Evolutionary conservation across 2,329 filamentous ascomycete genomes (phyloP).

Genomic region (Ophiostoma triangulosporum): DNA sequence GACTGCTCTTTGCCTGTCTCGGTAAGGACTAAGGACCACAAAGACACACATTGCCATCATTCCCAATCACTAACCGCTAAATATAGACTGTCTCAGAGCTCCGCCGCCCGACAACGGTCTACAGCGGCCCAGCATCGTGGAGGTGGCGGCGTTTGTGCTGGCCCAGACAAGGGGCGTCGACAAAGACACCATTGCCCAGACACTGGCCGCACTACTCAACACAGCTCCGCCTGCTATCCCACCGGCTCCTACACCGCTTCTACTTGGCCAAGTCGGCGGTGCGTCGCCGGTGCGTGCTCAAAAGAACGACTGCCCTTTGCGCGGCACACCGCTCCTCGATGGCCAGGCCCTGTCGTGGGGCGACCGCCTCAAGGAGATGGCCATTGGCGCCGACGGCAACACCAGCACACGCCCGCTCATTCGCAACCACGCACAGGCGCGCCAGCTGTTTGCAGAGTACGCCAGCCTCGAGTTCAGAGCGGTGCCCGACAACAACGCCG

Average conservation of each 20-base stretch:
- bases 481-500: background rate
- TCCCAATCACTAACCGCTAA: background rate
- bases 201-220: background rate
- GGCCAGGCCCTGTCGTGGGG: conserved; percentile 5
- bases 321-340: conserved; percentile 6
- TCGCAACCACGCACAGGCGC: conserved; percentile 5
- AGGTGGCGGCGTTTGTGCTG: background rate
- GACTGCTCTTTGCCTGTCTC: background rate
- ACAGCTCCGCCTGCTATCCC: background rate
- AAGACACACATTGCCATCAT: background rate
- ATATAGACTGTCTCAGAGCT: background rate
- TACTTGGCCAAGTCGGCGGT: too few species aligned
- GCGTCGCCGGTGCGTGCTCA: background rate
- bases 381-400: background rate
- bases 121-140: background rate
- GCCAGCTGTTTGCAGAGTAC: conserved; percentile 12
- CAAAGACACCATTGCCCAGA: background rate
- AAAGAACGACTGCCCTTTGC: conserved; percentile 5
- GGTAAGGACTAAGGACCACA: background rate
- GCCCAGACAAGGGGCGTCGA: background rate
- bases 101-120: background rate
- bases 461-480: conserved; percentile 10
- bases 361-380: conserved; percentile 7
- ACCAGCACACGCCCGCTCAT: conserved; percentile 4
- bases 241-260: background rate